phyloP scores from a whole-genome alignment of 495 filamentous ascomycete species.

The Penicillium odoratum region DNA sequence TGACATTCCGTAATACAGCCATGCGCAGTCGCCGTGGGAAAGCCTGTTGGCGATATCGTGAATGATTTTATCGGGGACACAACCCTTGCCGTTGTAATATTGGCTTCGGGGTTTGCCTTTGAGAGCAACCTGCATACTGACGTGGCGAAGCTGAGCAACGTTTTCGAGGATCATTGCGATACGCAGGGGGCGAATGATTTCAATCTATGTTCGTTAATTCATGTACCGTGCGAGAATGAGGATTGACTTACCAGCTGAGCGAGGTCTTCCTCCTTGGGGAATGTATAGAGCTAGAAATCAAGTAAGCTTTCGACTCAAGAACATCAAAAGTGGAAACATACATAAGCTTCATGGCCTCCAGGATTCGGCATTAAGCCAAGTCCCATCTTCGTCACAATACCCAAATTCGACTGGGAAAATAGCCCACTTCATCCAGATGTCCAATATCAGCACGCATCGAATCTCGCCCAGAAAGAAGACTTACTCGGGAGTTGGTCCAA shows the following conservation, averaged over 20 bases:
- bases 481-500: constrained; percentile 15
- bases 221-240: too few species aligned
- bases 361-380: constrained; percentile 56
- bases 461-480: background rate
- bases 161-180: constrained; percentile 53
- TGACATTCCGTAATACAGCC: constrained; percentile 16
- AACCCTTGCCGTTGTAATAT: constrained; percentile 11
- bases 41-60: constrained; percentile 34
- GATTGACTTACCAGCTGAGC: constrained; percentile 27
- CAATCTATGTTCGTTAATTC: constrained; percentile 26
- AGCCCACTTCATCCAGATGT: too few species aligned
- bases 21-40: constrained; percentile 13
- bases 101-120: constrained; percentile 30
- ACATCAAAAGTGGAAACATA: background rate
- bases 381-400: constrained; percentile 62
- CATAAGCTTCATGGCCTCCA: constrained; percentile 22
- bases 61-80: constrained; percentile 28
- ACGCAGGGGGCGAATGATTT: constrained; percentile 54
- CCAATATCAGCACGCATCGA: background rate
- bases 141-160: constrained; percentile 50
- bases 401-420: constrained; percentile 58
- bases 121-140: constrained; percentile 47
- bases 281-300: constrained; percentile 44
- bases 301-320: too few species aligned
- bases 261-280: constrained; percentile 53